Base-by-base conservation (phyloP, 2,329 filamentous ascomycete species). In the Chalara sp. region DNA sequence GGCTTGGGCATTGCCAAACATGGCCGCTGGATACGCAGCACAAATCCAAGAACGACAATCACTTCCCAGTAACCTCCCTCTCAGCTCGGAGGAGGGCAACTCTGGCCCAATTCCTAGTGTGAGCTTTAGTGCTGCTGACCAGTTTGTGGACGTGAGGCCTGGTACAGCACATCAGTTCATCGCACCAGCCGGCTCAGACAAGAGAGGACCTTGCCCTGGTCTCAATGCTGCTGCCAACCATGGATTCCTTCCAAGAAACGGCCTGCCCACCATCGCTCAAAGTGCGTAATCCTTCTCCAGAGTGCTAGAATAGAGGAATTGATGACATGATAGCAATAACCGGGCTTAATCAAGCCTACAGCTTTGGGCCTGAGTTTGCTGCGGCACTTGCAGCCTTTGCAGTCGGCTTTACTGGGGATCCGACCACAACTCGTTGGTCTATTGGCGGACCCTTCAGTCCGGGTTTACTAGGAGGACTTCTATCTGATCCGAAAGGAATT, bases 361-460 rank as follows among this genome's bases (percentile, higher is more conserved):
- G 70, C 11, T 76, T 75, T 72, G 69, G 67, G 11, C 45, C 67
- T 21, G 71, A 72, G 50, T 57, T 73, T 6, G 65, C 60, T 8
- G 64, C 65, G 4, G 58, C 72, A 32, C 66, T 73, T 6, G 66
- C 67, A 39, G 58, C 71, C 4, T 71, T 72, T 65, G 72, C 70
- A 32, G 70, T 70, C 11, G 65, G 74, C 32, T 71, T 71, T 56
- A 70, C 70, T 4, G 76, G 77, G 1, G 74, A 79, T 53, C 72
- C 74, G 5, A 55, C 74, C 70, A 1, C 69, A 21, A 21, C 21
- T 21, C 21, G 21, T 3, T 78, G 76, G 62, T 79, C 76, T 1
- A 79, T 79, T 40, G 76, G 76, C 8, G 74, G 74, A n/a, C 62
- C 67, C 35, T 65, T 64, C 49, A 55, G 55, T 30, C 62, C 61